Base-by-base conservation (phyloP, 306 rosid species). In the Oxytropis ochrocephala region DNA sequence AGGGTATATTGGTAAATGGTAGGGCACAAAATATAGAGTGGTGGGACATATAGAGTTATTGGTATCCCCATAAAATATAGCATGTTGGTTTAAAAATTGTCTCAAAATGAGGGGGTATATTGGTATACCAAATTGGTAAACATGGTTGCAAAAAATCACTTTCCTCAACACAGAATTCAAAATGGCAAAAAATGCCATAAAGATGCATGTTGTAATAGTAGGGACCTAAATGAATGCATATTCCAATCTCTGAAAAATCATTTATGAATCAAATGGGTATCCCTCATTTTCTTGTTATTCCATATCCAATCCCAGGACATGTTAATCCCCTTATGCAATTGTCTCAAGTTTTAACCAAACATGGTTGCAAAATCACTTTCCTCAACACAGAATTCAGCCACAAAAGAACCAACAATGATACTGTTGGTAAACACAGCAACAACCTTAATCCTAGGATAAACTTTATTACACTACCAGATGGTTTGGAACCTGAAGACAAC, bases 351-450 rank as follows among this genome's bases (percentile, higher is more conserved):
- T 39, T 80, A 13, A 70, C 55, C n/a, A 72, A 74, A 9, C 78
- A 67, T 42, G 89, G 89, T 7, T 79, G 78, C 77, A 77, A 80
- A 12, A 58, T 82, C 74, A 82, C 85, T 19, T 82, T 82, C 48
- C 53, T 82, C 0, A 67, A 77, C 69, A 56, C 82, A 30, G 82
- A 58, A 2, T 69, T 71, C 56, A 70, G 3, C 74, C 35, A 54
- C 64, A 64, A 78, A 9, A 11, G 81, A 71, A 18, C 36, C 1
- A 70, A 62, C 4, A 10, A 6, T 0, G 44, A 11, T 32, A 42
- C 11, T 18, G 7, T 5, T 8, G 44, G 30, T 3, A 53, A 8
- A 21, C 42, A 46, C 44, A 39, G 12, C 49, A 39, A 43, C 49
- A 27, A 24, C 43, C 57, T 3, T 10, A 9, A 67, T 0, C 18